These are phyloP conservation scores for Lantana camara DNA, from an alignment of 257 asterid species.

Conservation along the genomic window DNA sequence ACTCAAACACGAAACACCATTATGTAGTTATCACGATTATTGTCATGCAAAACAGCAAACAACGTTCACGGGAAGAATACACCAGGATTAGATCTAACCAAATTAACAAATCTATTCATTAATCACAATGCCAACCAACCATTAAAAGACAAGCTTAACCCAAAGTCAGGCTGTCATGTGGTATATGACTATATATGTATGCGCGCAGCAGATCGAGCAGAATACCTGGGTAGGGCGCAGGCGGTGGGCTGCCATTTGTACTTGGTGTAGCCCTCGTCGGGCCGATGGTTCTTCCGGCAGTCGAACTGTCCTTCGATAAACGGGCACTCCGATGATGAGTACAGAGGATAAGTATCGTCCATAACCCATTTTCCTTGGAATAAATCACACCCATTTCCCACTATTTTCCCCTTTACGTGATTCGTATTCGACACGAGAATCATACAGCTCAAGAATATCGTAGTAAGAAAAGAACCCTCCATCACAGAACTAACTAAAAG, in stretches of 20 bases:
- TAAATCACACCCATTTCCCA: conserved; percentile 39
- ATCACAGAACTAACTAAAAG: conserved; percentile 4
- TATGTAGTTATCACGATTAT: too few species aligned
- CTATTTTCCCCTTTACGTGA: conserved; percentile 17
- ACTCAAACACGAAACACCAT: too few species aligned
- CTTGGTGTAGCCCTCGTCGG: conserved; percentile 38
- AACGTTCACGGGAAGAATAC: too few species aligned
- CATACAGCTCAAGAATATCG: not conserved
- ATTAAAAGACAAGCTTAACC: too few species aligned
- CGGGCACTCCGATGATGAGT: conserved; percentile 41
- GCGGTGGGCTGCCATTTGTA: conserved; percentile 41
- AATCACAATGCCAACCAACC: too few species aligned
- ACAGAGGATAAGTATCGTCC: conserved; percentile 51
- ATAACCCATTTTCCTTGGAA: conserved; percentile 56
- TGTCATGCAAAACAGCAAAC: too few species aligned
- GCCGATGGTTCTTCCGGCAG: conserved; percentile 52
- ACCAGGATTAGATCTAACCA: too few species aligned
- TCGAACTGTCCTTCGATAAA: conserved; percentile 40
- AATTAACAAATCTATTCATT: too few species aligned
- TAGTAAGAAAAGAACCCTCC: not conserved
- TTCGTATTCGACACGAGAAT: not conserved
- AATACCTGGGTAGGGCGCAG: conserved; percentile 40
- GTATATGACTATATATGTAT: too few species aligned
- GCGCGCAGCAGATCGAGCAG: too few species aligned
- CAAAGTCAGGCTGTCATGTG: too few species aligned